Percentiles rank a stretch among this genome's conserved stretches.
Evolutionary conservation across 2,329 filamentous ascomycete species (phyloP).

Genomic region (Penicillium sp.): DNA sequence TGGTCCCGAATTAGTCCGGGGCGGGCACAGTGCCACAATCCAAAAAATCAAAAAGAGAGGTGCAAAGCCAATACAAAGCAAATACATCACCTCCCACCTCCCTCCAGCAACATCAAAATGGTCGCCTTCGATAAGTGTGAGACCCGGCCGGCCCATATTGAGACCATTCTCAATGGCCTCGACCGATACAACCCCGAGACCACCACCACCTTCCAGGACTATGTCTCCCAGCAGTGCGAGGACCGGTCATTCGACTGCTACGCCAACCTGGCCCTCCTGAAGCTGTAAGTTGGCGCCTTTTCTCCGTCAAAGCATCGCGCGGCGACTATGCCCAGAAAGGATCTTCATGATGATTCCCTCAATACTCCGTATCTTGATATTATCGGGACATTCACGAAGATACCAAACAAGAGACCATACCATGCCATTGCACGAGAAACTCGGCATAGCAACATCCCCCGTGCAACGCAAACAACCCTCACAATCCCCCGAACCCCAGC

Average conservation of each 20-base stretch:
- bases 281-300: constrained; percentile 68
- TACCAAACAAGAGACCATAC: constrained; percentile 60
- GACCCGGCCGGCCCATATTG: constrained; percentile 89
- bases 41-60: constrained; percentile 31
- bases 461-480: background rate
- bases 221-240: constrained; percentile 93
- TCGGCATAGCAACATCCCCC: constrained; percentile 2
- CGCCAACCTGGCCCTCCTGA: constrained; percentile 91
- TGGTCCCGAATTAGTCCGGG: constrained; percentile 17
- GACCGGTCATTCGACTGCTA: constrained; percentile 93
- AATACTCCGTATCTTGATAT: constrained; percentile 38
- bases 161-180: constrained; percentile 91
- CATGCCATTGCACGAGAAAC: constrained; percentile 16
- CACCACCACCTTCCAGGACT: constrained; percentile 88
- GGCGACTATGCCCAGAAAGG: background rate
- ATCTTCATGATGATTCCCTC: constrained; percentile 64
- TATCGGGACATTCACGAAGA: constrained; percentile 70
- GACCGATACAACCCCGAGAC: constrained; percentile 99
- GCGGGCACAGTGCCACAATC: constrained; percentile 26
- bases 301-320: constrained; percentile 2
- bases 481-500: background rate
- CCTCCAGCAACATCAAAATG: constrained; percentile 23
- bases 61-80: constrained; percentile 20
- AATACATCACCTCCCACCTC: constrained; percentile 24
- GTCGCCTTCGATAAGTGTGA: constrained; percentile 79